Evolutionary conservation across 768 basidiomycete genomes (phyloP).

Genomic region (Rhodotorula toruloides): DNA sequence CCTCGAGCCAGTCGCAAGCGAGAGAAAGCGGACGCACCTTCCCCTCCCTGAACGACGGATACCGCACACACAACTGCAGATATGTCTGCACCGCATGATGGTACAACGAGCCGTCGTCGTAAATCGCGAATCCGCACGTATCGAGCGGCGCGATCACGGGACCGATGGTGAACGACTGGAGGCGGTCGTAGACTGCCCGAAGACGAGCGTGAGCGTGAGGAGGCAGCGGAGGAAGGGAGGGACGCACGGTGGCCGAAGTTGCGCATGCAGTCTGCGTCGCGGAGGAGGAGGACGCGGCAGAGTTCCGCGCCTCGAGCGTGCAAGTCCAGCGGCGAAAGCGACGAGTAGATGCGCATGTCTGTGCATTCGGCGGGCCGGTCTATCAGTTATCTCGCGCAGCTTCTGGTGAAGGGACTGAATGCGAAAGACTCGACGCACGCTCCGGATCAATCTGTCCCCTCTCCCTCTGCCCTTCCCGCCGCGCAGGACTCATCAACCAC

Average conservation of each 20-base stretch:
- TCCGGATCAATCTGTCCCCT: slow-evolving; percentile 23
- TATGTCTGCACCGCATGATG: slow-evolving; percentile 32
- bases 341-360: slow-evolving; percentile 36
- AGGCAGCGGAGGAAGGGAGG: neutral
- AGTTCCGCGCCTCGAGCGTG: slow-evolving; percentile 33
- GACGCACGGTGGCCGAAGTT: slow-evolving; percentile 13
- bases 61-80: slow-evolving; percentile 27
- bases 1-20: neutral
- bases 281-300: slow-evolving; percentile 14
- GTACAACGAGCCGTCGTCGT: slow-evolving; percentile 24
- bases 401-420: too few species aligned
- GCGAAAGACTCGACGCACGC: slow-evolving; percentile 7
- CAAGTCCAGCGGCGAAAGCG: slow-evolving; percentile 26
- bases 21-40: slow-evolving; percentile 10
- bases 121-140: slow-evolving; percentile 11
- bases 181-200: slow-evolving; percentile 15
- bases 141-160: slow-evolving; percentile 20
- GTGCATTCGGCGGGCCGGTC: too few species aligned
- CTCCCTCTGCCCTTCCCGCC: slow-evolving; percentile 3
- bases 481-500: slow-evolving; percentile 15
- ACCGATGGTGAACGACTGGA: slow-evolving; percentile 16
- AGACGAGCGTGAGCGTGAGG: neutral
- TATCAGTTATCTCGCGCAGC: too few species aligned
- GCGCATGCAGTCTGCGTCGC: slow-evolving; percentile 5
- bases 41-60: slow-evolving; percentile 15